Conservation (phyloP, 1,139 yeast species). For the Suhomyces kunorum region DNA sequence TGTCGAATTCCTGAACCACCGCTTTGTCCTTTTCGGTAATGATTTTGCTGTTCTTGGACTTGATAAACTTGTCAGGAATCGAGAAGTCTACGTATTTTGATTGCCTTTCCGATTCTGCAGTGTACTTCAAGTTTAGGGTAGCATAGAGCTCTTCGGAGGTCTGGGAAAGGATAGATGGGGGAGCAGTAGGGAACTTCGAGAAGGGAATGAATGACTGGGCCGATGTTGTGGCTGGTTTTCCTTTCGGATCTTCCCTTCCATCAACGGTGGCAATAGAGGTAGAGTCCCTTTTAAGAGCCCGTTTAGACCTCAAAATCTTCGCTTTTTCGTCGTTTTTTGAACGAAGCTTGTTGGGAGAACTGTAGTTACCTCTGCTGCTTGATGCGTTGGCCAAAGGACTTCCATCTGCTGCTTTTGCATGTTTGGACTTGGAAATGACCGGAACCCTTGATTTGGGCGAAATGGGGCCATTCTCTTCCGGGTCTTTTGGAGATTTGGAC, state of each 20-base stretch:
- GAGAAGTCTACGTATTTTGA: conserved; percentile 27
- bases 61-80: conserved; percentile 35
- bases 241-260: background rate
- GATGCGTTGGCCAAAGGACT: background rate
- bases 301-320: conserved; percentile 5
- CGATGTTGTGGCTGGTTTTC: background rate
- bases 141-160: conserved; percentile 24
- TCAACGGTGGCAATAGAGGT: background rate
- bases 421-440: conserved; percentile 8
- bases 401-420: conserved; percentile 1
- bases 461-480: conserved; percentile 8
- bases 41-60: conserved; percentile 24
- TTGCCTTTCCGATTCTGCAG: background rate
- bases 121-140: conserved; percentile 5
- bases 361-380: background rate
- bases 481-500: conserved; percentile 17
- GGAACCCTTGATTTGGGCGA: conserved; percentile 12
- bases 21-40: conserved; percentile 30
- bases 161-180: conserved; percentile 22
- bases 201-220: conserved; percentile 25
- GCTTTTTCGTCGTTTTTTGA: conserved; percentile 4
- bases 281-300: conserved; percentile 4
- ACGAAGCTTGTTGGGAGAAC: conserved; percentile 1
- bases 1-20: conserved; percentile 30
- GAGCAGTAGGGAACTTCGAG: conserved; percentile 34